These are phyloP conservation scores for Aphanomyces euteiches DNA, from an alignment of 352 stramenopile genomes.

Conservation along the genomic window DNA sequence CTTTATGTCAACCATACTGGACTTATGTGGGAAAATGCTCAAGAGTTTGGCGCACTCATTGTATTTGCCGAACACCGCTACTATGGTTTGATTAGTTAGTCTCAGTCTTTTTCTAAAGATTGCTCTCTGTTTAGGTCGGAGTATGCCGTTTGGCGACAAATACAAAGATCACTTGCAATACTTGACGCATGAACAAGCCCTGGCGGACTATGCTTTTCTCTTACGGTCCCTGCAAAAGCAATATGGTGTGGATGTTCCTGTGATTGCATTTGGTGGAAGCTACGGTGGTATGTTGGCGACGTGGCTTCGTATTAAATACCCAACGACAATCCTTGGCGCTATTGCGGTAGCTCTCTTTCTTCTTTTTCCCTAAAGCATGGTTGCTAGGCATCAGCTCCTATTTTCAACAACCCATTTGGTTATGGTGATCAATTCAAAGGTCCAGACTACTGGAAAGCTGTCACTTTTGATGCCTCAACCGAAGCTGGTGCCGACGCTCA, in stretches of 20 bases:
- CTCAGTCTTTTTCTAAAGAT: neutral
- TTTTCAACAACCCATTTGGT: constrained; percentile 82
- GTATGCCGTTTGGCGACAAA: constrained; percentile 67
- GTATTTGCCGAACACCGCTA: constrained; percentile 97
- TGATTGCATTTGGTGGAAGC: constrained; percentile 93
- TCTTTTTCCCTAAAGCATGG: constrained; percentile 16
- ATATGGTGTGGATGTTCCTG: constrained; percentile 46
- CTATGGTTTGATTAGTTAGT: constrained; percentile 53
- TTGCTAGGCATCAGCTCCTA: constrained; percentile 90
- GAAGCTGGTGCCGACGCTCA: constrained; percentile 61
- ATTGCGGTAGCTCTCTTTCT: constrained; percentile 56
- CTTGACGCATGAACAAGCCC: constrained; percentile 89
- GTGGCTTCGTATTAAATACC: constrained; percentile 96
- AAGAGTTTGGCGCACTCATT: constrained; percentile 82
- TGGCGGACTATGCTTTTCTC: constrained; percentile 90
- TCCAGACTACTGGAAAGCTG: constrained; percentile 79
- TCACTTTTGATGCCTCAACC: constrained; percentile 68
- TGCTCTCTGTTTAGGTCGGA: constrained; percentile 44
- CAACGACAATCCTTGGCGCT: constrained; percentile 83
- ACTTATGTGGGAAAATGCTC: constrained; percentile 94
- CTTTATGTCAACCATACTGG: constrained; percentile 95
- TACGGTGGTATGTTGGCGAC: constrained; percentile 95
- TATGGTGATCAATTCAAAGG: constrained; percentile 55
- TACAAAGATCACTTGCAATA: constrained; percentile 79
- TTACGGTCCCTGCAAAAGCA: constrained; percentile 69